Base-by-base conservation (phyloP, 352 stramenopile genomes). In the Phytophthora palmivora region DNA sequence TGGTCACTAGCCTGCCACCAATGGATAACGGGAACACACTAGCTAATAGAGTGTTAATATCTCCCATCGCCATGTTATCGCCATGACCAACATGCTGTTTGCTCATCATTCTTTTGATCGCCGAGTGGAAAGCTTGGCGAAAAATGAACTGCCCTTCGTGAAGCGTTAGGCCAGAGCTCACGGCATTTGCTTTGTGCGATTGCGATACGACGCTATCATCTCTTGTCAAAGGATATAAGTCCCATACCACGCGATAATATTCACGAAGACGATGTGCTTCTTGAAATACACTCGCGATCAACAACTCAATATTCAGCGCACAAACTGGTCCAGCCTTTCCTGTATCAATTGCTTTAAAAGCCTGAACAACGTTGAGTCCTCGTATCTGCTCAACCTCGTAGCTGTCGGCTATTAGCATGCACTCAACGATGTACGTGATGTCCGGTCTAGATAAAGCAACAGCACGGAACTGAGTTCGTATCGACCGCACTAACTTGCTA, bases 381-480 rank as follows among this genome's bases (percentile, higher is more conserved):
- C 24, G 18, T 1, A 41, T 36, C 43, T 79, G 67, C 0, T 48
- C 58, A 1, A 15, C 3, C 8, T 56, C 54, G 32, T 73, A 83
- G 0, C 76, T 73, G 15, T 83, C 49, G 9, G 64, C 11, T 2
- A 79, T 22, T 3, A 85, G 51, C 6, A 70, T 14, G 8, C 52
- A 65, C 14, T 85, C 63, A 7, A 72, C 62, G 16, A 73, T 24
- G 19, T 67, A 79, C 11, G 43, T 6, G 7, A 79, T 57, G 7
- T 61, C 41, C 3, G 66, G 57, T 6, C 46, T 43, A 45, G 56
- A 45, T 12, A 83, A 38, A 16, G 68, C 63, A 14, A 81, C 37
- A 26, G 76, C 33, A 9, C 67, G 64, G 28, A 82, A 81, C 14
- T 67, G 58, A 5, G 62, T 70, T 15, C 60, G 53, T 34, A 81